Evolutionary conservation across 108 stramenopile species (phyloP).

Genomic region (Phaeodactylum tricornutum): DNA sequence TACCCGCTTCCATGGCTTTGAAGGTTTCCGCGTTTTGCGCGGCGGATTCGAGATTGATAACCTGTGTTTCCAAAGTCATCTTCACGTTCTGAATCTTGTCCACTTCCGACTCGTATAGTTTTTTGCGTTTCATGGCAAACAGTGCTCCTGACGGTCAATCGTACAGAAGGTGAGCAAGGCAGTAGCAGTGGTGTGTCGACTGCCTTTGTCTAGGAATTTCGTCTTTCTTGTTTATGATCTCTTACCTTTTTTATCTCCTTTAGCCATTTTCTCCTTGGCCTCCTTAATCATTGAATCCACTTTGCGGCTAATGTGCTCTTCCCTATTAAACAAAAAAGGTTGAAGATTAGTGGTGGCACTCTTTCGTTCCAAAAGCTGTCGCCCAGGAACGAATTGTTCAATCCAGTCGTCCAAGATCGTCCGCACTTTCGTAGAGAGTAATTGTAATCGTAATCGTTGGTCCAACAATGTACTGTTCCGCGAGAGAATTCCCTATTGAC

Average conservation of each 20-base stretch:
- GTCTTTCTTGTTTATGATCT: too few species aligned
- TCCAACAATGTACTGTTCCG: neutral
- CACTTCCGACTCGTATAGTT: constrained; percentile 91
- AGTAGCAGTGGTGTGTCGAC: too few species aligned
- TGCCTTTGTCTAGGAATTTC: too few species aligned
- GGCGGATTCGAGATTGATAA: constrained; percentile 92
- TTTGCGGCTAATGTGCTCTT: constrained; percentile 61
- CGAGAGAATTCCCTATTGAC: neutral
- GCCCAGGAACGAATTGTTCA: neutral
- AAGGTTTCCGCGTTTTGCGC: constrained; percentile 90
- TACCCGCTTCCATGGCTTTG: constrained; percentile 86
- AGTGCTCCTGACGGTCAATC: constrained; percentile 81
- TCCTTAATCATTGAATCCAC: constrained; percentile 69
- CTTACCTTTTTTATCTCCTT: constrained; percentile 92
- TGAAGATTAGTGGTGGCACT: neutral
- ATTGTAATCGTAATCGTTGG: neutral
- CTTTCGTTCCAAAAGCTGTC: neutral
- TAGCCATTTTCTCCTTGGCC: constrained; percentile 91
- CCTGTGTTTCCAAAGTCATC: constrained; percentile 89
- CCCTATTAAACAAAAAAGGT: constrained; percentile 15
- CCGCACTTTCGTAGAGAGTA: neutral
- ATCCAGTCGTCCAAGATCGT: neutral
- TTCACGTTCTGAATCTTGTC: constrained; percentile 95
- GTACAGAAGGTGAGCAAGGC: too few species aligned
- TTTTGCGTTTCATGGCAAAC: constrained; percentile 95